Evolutionary conservation across 805 yeast species (phyloP).

Genomic region (Sporopachydermia quercuum): DNA sequence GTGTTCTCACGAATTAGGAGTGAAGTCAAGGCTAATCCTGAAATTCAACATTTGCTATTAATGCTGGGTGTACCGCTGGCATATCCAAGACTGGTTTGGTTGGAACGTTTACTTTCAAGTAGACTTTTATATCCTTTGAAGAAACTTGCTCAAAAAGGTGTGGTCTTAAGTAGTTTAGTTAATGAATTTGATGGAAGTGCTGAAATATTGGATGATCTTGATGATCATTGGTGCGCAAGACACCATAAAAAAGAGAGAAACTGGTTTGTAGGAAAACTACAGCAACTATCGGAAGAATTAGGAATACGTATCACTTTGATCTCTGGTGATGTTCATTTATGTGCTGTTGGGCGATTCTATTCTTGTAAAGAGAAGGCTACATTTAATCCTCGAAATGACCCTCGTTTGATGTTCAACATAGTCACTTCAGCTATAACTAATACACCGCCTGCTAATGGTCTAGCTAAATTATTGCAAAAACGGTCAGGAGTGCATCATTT

Average conservation of each 20-base stretch:
- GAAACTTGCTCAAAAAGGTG: constrained; percentile 36
- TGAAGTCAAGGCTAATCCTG: constrained; percentile 40
- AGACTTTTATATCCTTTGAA: constrained; percentile 15
- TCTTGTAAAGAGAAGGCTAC: constrained; percentile 30
- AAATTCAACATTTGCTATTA: constrained; percentile 61
- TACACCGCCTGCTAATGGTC: constrained; percentile 82
- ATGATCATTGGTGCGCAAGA: constrained; percentile 93
- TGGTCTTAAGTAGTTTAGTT: constrained; percentile 56
- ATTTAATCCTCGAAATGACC: constrained; percentile 48
- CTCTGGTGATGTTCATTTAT: constrained; percentile 88
- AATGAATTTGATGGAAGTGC: constrained; percentile 88
- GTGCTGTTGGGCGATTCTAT: constrained; percentile 67
- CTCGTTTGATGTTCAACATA: constrained; percentile 65
- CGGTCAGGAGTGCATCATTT: constrained; percentile 58
- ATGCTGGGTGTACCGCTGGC: constrained; percentile 92
- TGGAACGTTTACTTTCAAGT: constrained; percentile 62
- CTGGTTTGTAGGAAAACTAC: constrained; percentile 40
- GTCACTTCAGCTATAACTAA: constrained; percentile 84
- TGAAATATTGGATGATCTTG: constrained; percentile 82
- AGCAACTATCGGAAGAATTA: constrained; percentile 46
- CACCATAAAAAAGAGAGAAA: constrained; percentile 83
- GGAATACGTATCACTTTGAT: constrained; percentile 71
- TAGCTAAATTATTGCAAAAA: constrained; percentile 59
- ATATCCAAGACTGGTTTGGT: constrained; percentile 87
- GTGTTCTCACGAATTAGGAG: constrained; percentile 43